These are phyloP conservation scores for Dipodascus geniculatus DNA, from an alignment of 805 yeast genomes.

Conservation along the genomic window DNA sequence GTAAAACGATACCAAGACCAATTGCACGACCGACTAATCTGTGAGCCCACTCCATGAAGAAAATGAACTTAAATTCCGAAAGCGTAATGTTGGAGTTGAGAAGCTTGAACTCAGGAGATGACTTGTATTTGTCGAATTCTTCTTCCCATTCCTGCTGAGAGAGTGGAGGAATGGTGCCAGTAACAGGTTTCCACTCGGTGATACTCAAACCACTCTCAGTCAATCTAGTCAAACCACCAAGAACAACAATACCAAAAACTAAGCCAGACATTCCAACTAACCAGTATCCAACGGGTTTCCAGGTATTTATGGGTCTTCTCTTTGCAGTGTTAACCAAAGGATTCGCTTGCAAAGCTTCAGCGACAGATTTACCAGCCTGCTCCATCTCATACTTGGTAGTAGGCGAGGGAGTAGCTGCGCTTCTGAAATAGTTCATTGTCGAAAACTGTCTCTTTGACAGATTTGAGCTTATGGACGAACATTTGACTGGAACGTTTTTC, in stretches of 20 bases:
- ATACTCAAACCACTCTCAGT: conserved; percentile 94
- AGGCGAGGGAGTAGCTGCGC: background rate
- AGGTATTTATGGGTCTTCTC: conserved; percentile 28
- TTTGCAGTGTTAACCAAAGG: conserved; percentile 5
- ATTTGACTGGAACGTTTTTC: conserved; percentile 22
- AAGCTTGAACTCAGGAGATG: conserved; percentile 83
- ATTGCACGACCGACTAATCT: conserved; percentile 85
- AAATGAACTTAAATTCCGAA: conserved; percentile 91
- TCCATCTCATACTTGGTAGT: background rate
- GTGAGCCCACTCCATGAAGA: conserved; percentile 97
- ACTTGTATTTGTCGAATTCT: conserved; percentile 71
- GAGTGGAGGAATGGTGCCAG: conserved; percentile 88
- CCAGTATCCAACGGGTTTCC: conserved; percentile 72
- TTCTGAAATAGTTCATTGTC: background rate
- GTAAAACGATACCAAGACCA: conserved; percentile 71
- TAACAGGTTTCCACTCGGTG: conserved; percentile 97
- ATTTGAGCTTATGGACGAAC: conserved; percentile 1
- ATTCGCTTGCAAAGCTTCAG: conserved; percentile 3
- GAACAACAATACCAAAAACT: conserved; percentile 90
- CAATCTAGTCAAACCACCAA: conserved; percentile 90
- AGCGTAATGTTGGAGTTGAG: conserved; percentile 79
- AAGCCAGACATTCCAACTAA: conserved; percentile 75
- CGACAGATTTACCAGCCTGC: conserved; percentile 14
- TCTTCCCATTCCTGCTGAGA: conserved; percentile 70
- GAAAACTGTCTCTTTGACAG: conserved; percentile 6